phyloP scores from a whole-genome alignment of 805 yeast genomes.

The Kluyveromyces starmeri region DNA sequence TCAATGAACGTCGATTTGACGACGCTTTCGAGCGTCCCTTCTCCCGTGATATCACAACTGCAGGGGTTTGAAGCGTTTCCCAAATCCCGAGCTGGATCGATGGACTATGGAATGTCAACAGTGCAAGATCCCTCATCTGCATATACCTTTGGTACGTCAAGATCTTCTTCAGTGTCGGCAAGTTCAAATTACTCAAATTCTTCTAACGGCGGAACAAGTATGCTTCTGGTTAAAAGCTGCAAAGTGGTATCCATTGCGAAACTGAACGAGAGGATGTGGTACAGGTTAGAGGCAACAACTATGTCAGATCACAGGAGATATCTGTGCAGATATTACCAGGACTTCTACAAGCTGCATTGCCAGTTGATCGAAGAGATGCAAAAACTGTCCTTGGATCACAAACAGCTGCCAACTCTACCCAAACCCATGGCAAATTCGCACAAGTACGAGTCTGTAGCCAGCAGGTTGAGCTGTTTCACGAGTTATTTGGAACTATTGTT shows the following conservation, averaged over 20 bases:
- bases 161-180: background rate
- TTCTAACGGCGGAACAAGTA: background rate
- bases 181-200: background rate
- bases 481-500: constrained; percentile 5
- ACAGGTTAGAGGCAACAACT: constrained; percentile 11
- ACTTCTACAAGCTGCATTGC: constrained; percentile 18
- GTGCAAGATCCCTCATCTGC: background rate
- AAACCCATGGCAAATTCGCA: constrained; percentile 7
- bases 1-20: constrained; percentile 6
- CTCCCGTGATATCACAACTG: background rate
- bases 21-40: constrained; percentile 1
- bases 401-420: constrained; percentile 7
- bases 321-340: constrained; percentile 14
- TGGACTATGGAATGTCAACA: too few species aligned
- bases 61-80: background rate
- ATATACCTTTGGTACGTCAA: background rate
- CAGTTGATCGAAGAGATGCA: constrained; percentile 7
- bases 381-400: background rate
- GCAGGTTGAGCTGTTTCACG: constrained; percentile 4
- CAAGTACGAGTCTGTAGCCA: background rate
- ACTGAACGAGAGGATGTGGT: constrained; percentile 12
- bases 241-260: constrained; percentile 10
- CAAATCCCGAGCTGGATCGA: background rate
- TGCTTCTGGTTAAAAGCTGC: constrained; percentile 2
- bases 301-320: constrained; percentile 8